A percentile compares a stretch with the other conserved stretches of the same genome.
Conservation (phyloP, 192 early-diverging fungal species). For the Phlyctochytrium arcticum region DNA sequence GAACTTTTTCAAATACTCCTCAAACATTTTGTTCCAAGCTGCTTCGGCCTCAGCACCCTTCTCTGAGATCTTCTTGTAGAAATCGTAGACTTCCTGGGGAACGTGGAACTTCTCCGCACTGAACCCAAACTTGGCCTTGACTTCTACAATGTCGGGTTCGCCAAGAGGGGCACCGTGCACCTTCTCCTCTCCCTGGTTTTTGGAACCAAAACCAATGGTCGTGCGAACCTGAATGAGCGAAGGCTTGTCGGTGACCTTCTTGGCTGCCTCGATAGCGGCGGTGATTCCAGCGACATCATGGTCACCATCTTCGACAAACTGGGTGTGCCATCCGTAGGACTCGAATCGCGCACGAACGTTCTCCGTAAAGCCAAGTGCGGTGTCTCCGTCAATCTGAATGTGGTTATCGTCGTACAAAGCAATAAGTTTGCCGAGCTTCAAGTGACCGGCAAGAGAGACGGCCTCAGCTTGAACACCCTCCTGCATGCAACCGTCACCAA, state of each 20-base stretch:
- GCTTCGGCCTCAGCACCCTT: conserved; percentile 62
- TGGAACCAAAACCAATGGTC: conserved; percentile 90
- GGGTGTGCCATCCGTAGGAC: conserved; percentile 92
- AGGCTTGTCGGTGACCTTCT: conserved; percentile 81
- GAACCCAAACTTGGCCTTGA: conserved; percentile 81
- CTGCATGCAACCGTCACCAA: conserved; percentile 97
- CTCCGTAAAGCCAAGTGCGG: conserved; percentile 78
- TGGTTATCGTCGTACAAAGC: conserved; percentile 95
- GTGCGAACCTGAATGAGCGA: conserved; percentile 86
- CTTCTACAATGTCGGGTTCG: conserved; percentile 61
- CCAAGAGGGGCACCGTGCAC: conserved; percentile 89
- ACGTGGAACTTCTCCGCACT: conserved; percentile 73
- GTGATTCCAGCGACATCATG: conserved; percentile 66
- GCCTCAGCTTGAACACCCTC: conserved; percentile 95
- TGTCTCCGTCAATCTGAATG: conserved; percentile 89
- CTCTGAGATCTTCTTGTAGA: conserved; percentile 48
- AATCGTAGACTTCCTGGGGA: conserved; percentile 53
- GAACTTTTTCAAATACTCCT: conserved; percentile 60
- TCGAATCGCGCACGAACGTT: conserved; percentile 84
- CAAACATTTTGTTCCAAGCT: conserved; percentile 74
- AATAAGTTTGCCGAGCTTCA: conserved; percentile 89
- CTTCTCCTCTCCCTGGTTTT: conserved; percentile 81
- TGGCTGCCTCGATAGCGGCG: conserved; percentile 75
- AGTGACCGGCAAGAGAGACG: conserved; percentile 76
- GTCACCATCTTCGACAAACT: conserved; percentile 75